A percentile compares a stretch with the other conserved stretches of the same genome.
Evolutionary conservation across 1,284 basidiomycete species (phyloP).

Genomic region (Leccinum solheimii): DNA sequence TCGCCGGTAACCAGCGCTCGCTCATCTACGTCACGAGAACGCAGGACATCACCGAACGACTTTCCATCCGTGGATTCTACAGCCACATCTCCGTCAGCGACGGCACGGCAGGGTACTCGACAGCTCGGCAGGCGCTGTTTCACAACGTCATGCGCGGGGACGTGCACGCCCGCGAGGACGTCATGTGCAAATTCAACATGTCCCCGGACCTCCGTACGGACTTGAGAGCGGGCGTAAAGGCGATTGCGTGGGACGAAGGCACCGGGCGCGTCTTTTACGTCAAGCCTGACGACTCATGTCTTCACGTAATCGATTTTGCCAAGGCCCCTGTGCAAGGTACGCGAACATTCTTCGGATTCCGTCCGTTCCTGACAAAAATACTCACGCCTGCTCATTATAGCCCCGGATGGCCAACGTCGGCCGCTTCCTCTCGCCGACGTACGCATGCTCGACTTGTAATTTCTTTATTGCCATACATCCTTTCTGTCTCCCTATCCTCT

Average conservation of each 20-base stretch:
- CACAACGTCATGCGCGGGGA: slow-evolving; percentile 21
- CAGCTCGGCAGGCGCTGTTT: slow-evolving; percentile 21
- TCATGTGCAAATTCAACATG: slow-evolving; percentile 29
- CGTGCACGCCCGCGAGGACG: slow-evolving; percentile 17
- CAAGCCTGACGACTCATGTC: slow-evolving; percentile 25
- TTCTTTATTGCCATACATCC: background rate
- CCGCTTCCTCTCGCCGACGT: slow-evolving; percentile 34
- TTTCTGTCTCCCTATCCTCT: background rate
- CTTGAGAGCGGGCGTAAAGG: slow-evolving; percentile 27
- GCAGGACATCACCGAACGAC: slow-evolving; percentile 38
- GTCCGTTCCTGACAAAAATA: background rate
- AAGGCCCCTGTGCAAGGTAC: slow-evolving; percentile 38
- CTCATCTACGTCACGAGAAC: slow-evolving; percentile 45
- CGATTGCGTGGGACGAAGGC: slow-evolving; percentile 46
- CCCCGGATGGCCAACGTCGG: slow-evolving; percentile 30
- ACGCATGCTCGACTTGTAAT: slow-evolving; percentile 36
- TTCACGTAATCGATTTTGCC: slow-evolving; percentile 43
- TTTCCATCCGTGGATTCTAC: slow-evolving; percentile 37
- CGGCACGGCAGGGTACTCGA: slow-evolving; percentile 16
- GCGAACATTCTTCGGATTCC: slow-evolving; percentile 7
- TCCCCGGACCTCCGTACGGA: slow-evolving; percentile 19
- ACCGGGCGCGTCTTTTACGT: slow-evolving; percentile 43
- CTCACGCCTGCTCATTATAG: slow-evolving; percentile 12
- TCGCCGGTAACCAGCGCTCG: slow-evolving; percentile 51
- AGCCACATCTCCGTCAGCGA: slow-evolving; percentile 28